phyloP scores from a whole-genome alignment of 768 basidiomycete genomes.

The Hericium erinaceus region DNA sequence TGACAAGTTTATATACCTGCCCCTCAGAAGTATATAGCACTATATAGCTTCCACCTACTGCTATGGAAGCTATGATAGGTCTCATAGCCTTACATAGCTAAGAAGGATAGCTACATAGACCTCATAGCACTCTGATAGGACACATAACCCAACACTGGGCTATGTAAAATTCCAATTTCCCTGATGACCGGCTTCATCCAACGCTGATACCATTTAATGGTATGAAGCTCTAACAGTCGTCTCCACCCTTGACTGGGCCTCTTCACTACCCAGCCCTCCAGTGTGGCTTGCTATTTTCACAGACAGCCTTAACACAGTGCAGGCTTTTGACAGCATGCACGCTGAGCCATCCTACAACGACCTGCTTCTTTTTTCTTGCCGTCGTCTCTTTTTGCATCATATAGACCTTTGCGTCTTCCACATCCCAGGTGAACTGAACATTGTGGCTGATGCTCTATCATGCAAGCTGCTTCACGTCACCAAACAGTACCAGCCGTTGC shows the following conservation, averaged over 20 bases:
- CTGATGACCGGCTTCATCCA: not conserved
- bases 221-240: slow-evolving; percentile 6
- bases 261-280: not conserved
- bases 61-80: too few relatives aligned
- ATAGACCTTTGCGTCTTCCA: slow-evolving; percentile 17
- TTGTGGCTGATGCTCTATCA: slow-evolving; percentile 18
- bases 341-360: slow-evolving; percentile 12
- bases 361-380: slow-evolving; percentile 10
- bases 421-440: slow-evolving; percentile 17
- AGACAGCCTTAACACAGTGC: slow-evolving; percentile 20
- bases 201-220: slow-evolving; percentile 5
- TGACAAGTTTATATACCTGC: too few relatives aligned
- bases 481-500: not conserved
- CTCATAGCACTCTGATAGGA: too few relatives aligned
- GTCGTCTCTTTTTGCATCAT: slow-evolving; percentile 2
- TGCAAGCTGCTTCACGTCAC: not conserved
- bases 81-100: too few relatives aligned
- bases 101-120: too few relatives aligned
- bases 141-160: too few relatives aligned
- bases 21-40: too few relatives aligned
- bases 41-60: too few relatives aligned
- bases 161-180: too few relatives aligned
- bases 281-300: slow-evolving; percentile 13
- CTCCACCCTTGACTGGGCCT: not conserved
- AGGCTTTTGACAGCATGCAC: slow-evolving; percentile 16